These are phyloP conservation scores for Aspergillus incahuasiensis DNA, from an alignment of 495 filamentous ascomycete genomes.

Conservation along the genomic window DNA sequence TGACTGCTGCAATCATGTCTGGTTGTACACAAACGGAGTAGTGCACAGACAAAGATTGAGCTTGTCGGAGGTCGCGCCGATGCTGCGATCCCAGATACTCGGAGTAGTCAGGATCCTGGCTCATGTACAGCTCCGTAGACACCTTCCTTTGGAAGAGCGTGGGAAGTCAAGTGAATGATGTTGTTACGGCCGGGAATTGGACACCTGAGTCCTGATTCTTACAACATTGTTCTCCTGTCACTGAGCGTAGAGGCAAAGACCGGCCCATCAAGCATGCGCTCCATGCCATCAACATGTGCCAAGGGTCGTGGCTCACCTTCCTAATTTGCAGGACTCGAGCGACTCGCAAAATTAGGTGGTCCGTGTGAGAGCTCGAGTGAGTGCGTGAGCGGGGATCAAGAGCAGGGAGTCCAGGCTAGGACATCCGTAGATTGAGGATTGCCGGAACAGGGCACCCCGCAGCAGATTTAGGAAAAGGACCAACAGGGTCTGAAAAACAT, in stretches of 20 bases:
- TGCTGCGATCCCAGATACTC: neutral
- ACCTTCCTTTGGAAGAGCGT: neutral
- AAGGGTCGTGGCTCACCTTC: constrained; percentile 3
- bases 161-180: neutral
- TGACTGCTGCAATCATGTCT: neutral
- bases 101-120: neutral
- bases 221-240: neutral
- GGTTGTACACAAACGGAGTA: neutral
- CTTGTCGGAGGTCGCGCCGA: neutral
- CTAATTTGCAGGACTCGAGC: neutral
- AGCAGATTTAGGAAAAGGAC: constrained; percentile 16
- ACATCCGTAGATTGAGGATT: constrained; percentile 10
- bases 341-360: neutral
- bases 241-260: neutral
- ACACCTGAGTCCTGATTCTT: neutral
- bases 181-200: neutral
- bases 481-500: neutral
- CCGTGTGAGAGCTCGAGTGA: neutral
- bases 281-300: constrained; percentile 2
- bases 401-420: neutral
- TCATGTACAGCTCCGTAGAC: neutral
- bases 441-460: constrained; percentile 21
- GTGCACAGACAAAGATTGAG: neutral
- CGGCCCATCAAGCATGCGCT: neutral
- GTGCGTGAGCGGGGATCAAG: neutral